Percentiles rank a stretch among this genome's conserved stretches.
phyloP scores from a whole-genome alignment of 176 grass and related monocot species.

The Thinopyrum elongatum region DNA sequence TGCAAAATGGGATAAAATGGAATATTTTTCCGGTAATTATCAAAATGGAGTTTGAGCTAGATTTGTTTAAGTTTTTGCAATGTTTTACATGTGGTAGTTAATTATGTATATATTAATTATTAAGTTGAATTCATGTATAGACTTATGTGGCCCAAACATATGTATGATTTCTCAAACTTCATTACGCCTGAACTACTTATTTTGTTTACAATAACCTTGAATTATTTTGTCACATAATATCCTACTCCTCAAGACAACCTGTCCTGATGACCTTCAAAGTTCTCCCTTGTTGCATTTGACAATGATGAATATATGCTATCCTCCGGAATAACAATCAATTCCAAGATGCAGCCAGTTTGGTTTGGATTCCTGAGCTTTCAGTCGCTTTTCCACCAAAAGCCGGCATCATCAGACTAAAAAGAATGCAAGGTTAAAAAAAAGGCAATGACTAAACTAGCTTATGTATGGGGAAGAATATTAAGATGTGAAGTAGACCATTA shows the following conservation, averaged over 20 bases:
- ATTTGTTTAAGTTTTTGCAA: not conserved
- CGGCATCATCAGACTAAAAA: constrained; percentile 43
- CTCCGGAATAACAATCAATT: constrained; percentile 28
- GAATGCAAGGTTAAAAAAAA: constrained; percentile 1
- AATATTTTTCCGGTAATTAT: not conserved
- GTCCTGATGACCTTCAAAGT: not conserved
- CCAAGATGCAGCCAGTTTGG: constrained; percentile 41
- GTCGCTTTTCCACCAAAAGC: constrained; percentile 58
- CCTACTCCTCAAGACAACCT: not conserved
- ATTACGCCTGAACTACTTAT: not conserved
- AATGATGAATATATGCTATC: constrained; percentile 30
- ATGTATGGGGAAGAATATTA: constrained; percentile 26
- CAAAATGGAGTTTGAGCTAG: not conserved
- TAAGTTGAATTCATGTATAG: not conserved
- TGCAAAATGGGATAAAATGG: not conserved
- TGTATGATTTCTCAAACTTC: not conserved
- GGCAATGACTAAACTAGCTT: constrained; percentile 7
- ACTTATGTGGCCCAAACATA: not conserved
- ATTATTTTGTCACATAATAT: not conserved
- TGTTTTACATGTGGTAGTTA: not conserved
- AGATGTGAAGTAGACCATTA: constrained; percentile 29
- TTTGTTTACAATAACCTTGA: not conserved
- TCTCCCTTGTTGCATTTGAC: constrained; percentile 10
- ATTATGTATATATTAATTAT: not conserved
- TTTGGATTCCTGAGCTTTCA: constrained; percentile 62